Evolutionary conservation across 768 basidiomycete genomes (phyloP).

Genomic region (Artomyces pyxidatus): DNA sequence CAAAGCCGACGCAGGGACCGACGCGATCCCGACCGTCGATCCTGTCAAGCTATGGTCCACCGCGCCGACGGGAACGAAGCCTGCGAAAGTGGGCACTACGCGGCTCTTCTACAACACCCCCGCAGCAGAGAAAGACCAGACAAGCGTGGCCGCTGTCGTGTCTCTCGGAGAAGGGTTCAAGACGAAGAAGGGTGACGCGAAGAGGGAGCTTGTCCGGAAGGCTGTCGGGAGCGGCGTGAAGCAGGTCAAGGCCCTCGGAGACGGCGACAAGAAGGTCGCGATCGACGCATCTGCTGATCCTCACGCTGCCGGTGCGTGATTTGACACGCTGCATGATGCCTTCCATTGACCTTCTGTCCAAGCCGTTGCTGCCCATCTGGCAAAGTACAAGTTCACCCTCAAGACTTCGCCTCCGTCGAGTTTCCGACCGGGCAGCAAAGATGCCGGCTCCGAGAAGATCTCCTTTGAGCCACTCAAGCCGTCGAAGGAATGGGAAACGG

Average conservation of each 20-base stretch:
- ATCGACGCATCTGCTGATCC: slow-evolving; percentile 62
- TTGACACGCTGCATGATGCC: slow-evolving; percentile 1
- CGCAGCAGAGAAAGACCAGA: slow-evolving; percentile 16
- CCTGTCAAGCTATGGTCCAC: slow-evolving; percentile 45
- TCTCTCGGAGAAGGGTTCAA: slow-evolving; percentile 52
- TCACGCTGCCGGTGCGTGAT: slow-evolving; percentile 65
- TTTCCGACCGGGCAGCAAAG: slow-evolving; percentile 54
- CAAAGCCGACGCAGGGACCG: slow-evolving; percentile 23
- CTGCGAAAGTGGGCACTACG: slow-evolving; percentile 53
- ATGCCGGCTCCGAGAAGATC: slow-evolving; percentile 42
- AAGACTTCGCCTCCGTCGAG: slow-evolving; percentile 64
- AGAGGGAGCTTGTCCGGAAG: slow-evolving; percentile 61
- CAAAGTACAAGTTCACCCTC: slow-evolving; percentile 67
- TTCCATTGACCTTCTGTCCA: slow-evolving; percentile 1
- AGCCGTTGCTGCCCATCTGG: slow-evolving; percentile 77
- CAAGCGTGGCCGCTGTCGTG: slow-evolving; percentile 43
- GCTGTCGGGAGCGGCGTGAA: slow-evolving; percentile 70
- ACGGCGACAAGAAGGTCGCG: slow-evolving; percentile 49
- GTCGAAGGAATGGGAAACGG: slow-evolving; percentile 63
- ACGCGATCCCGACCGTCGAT: slow-evolving; percentile 30
- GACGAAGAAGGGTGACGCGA: slow-evolving; percentile 33
- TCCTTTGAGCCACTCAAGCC: slow-evolving; percentile 36
- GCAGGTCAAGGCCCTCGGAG: slow-evolving; percentile 48
- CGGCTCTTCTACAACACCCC: slow-evolving; percentile 58
- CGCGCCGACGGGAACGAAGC: slow-evolving; percentile 32